Evolutionary conservation across 1,284 basidiomycete species (phyloP).

Genomic region (Butyriboletus appendiculatus): DNA sequence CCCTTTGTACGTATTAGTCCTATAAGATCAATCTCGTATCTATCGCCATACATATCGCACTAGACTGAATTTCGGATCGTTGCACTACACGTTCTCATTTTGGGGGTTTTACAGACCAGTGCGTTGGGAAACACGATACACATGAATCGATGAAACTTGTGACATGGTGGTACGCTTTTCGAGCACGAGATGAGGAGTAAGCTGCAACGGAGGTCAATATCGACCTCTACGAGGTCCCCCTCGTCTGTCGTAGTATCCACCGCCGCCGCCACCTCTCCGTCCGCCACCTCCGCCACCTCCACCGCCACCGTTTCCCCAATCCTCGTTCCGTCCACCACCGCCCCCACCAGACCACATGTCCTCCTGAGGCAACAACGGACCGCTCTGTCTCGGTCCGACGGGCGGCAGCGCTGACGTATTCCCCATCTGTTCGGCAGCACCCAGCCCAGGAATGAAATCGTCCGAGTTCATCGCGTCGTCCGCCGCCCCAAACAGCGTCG

Average conservation of each 20-base stretch:
- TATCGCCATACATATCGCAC: conserved; percentile 1
- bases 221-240: conserved; percentile 31
- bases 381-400: conserved; percentile 34
- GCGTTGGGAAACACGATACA: conserved; percentile 1
- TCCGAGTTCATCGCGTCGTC: conserved; percentile 36
- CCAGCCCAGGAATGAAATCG: conserved; percentile 56
- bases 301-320: conserved; percentile 30
- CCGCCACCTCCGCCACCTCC: conserved; percentile 24
- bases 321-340: conserved; percentile 25
- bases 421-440: conserved; percentile 24
- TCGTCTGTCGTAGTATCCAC: conserved; percentile 30
- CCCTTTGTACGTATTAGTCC: conserved; percentile 3
- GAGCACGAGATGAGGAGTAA: background rate
- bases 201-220: conserved; percentile 1
- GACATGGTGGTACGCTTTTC: background rate
- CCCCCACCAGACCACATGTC: conserved; percentile 40
- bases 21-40: conserved; percentile 7
- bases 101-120: background rate
- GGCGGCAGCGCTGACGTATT: conserved; percentile 1
- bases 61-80: conserved; percentile 14
- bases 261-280: conserved; percentile 25
- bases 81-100: background rate
- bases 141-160: conserved; percentile 4
- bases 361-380: conserved; percentile 41
- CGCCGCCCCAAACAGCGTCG: conserved; percentile 12